phyloP scores from a whole-genome alignment of 345 rosid species.

The Nasturtium officinale region DNA sequence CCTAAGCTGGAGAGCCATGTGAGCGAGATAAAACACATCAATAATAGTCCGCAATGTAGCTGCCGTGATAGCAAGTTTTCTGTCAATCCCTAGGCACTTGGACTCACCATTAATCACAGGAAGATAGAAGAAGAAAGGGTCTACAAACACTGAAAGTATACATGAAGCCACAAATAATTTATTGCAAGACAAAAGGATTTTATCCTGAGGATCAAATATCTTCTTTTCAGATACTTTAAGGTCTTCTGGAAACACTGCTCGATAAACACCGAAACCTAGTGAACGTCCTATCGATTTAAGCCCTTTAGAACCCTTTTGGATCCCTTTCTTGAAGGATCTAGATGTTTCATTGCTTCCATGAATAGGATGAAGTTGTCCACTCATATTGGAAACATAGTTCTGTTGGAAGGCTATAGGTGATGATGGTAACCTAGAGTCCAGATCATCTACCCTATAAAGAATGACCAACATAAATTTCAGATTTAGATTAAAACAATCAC shows the following conservation, averaged over 20 bases:
- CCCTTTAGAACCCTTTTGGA: slow-evolving; percentile 88
- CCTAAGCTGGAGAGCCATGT: slow-evolving; percentile 90
- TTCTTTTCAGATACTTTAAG: slow-evolving; percentile 82
- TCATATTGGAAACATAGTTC: slow-evolving; percentile 63
- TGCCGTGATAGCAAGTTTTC: slow-evolving; percentile 67
- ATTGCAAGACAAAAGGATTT: slow-evolving; percentile 76
- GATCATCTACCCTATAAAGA: slow-evolving; percentile 71
- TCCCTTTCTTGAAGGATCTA: slow-evolving; percentile 74
- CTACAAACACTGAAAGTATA: slow-evolving; percentile 82
- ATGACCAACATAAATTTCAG: slow-evolving; percentile 11
- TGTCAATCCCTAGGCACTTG: slow-evolving; percentile 75
- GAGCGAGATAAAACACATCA: slow-evolving; percentile 84
- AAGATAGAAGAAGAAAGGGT: slow-evolving; percentile 88
- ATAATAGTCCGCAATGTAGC: slow-evolving; percentile 69
- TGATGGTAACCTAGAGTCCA: slow-evolving; percentile 79
- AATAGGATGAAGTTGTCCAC: slow-evolving; percentile 58
- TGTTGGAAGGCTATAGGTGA: slow-evolving; percentile 62
- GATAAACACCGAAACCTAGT: slow-evolving; percentile 84
- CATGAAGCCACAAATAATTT: slow-evolving; percentile 72
- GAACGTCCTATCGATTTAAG: slow-evolving; percentile 93
- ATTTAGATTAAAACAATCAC: not conserved
- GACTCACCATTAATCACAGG: slow-evolving; percentile 59
- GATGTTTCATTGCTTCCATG: slow-evolving; percentile 57
- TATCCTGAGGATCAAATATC: slow-evolving; percentile 94
- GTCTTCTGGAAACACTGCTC: slow-evolving; percentile 96